Conservation (phyloP, 116 monocot genomes). For the Papilionanthe hybrid region DNA sequence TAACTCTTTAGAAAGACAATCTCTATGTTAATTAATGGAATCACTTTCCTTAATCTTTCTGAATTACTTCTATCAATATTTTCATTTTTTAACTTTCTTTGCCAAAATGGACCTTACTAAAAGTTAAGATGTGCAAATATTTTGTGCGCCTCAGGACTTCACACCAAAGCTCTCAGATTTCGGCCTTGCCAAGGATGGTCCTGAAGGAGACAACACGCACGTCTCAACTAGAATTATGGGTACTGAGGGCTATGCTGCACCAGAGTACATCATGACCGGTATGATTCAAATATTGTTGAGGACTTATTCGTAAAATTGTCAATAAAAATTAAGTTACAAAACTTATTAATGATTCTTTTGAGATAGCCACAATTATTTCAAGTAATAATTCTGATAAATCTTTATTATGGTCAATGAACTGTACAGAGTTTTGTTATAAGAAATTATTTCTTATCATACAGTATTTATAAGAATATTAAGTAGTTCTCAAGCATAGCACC, state of each 20-base stretch:
- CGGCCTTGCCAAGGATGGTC: conserved; percentile 9
- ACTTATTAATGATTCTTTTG: no score
- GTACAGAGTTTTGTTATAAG: no score
- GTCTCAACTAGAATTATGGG: conserved; percentile 11
- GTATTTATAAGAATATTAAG: no score
- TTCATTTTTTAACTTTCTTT: not conserved
- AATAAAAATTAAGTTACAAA: no score
- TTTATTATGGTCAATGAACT: no score
- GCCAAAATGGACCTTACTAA: not conserved
- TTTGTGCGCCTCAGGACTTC: conserved; percentile 1
- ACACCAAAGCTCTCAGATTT: conserved; percentile 10
- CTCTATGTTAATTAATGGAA: not conserved
- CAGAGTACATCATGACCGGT: conserved; percentile 10
- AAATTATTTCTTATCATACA: no score
- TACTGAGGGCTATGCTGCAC: conserved; percentile 7
- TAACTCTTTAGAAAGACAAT: no score
- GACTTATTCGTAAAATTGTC: no score
- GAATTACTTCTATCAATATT: not conserved
- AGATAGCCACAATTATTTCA: no score
- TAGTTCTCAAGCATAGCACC: no score
- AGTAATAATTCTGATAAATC: no score
- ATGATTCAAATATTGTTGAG: not conserved
- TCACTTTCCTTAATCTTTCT: not conserved
- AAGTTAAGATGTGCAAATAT: not conserved
- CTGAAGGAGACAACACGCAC: conserved; percentile 8